Conservation (phyloP, 1,284 basidiomycete species). For the Austroboletus niveus region DNA sequence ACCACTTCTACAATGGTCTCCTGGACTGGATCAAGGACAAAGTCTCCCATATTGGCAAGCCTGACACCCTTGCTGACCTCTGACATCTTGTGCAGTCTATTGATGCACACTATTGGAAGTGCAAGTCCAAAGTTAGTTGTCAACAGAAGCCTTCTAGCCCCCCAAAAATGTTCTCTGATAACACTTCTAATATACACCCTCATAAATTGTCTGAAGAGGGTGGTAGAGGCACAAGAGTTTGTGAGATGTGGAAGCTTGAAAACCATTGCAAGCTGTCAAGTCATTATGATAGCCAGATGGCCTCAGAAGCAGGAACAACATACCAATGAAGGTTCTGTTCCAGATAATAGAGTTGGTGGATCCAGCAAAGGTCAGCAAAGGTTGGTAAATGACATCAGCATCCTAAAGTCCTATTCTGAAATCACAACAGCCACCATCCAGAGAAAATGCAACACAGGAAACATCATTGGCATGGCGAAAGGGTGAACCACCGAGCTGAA, state of each 20-base stretch:
- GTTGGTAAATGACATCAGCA: constrained; percentile 19
- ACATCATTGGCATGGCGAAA: constrained; percentile 32
- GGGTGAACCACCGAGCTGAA: constrained; percentile 15
- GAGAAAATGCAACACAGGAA: constrained; percentile 30
- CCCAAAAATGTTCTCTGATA: too few species aligned
- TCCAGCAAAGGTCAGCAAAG: constrained; percentile 16
- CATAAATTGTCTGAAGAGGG: constrained; percentile 22
- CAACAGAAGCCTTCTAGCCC: too few species aligned
- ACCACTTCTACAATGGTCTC: too few species aligned
- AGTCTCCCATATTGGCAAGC: too few species aligned
- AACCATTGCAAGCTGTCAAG: constrained; percentile 9
- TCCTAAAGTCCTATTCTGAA: constrained; percentile 34
- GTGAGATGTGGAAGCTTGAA: constrained; percentile 11
- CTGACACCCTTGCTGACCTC: too few species aligned
- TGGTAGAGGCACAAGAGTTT: constrained; percentile 23
- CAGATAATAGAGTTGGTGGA: constrained; percentile 2
- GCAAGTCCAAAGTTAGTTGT: too few species aligned
- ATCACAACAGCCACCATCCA: constrained; percentile 32
- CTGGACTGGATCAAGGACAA: too few species aligned
- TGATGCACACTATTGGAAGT: too few species aligned
- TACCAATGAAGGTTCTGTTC: constrained; percentile 14
- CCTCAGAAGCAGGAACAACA: background rate
- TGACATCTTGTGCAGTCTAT: too few species aligned
- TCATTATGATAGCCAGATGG: constrained; percentile 3
- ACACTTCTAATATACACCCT: constrained; percentile 23